Evolutionary conservation across 306 rosid genomes (phyloP).

Genomic region (Cicer judaicum): DNA sequence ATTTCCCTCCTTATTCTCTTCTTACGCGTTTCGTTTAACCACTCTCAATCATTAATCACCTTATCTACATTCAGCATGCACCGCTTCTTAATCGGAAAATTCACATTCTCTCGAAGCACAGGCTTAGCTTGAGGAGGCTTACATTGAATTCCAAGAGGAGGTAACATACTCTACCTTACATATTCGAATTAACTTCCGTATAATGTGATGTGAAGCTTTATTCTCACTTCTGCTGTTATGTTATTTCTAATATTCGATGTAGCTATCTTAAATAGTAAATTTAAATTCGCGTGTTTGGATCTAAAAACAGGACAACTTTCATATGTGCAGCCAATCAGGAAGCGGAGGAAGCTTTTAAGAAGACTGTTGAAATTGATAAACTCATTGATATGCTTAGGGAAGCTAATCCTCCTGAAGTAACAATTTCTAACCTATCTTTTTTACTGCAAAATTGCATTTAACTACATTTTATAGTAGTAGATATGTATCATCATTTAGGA

Average conservation of each 20-base stretch:
- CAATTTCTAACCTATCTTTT: neutral
- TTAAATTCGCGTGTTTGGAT: conserved; percentile 73
- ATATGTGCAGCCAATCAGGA: conserved; percentile 90
- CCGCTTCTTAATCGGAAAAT: conserved; percentile 45
- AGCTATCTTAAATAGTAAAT: conserved; percentile 53
- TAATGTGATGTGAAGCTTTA: conserved; percentile 24
- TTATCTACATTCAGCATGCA: conserved; percentile 23
- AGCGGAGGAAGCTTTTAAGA: conserved; percentile 87
- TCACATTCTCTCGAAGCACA: conserved; percentile 37
- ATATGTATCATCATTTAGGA: conserved; percentile 2
- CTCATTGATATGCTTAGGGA: conserved; percentile 82
- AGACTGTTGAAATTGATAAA: conserved; percentile 84
- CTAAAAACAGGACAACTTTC: conserved; percentile 95
- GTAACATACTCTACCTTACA: conserved; percentile 45
- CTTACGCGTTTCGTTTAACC: neutral
- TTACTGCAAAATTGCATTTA: conserved; percentile 2
- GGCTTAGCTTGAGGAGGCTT: conserved; percentile 39
- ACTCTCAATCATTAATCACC: conserved; percentile 6
- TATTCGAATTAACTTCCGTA: neutral
- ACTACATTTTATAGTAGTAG: neutral
- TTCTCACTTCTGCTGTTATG: neutral
- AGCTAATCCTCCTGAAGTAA: conserved; percentile 73
- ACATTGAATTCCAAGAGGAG: conserved; percentile 52
- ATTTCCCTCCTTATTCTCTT: neutral
- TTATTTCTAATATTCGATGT: conserved; percentile 30